phyloP scores from a whole-genome alignment of 2,329 filamentous ascomycete genomes.

The Trichoderma brevicompactum region DNA sequence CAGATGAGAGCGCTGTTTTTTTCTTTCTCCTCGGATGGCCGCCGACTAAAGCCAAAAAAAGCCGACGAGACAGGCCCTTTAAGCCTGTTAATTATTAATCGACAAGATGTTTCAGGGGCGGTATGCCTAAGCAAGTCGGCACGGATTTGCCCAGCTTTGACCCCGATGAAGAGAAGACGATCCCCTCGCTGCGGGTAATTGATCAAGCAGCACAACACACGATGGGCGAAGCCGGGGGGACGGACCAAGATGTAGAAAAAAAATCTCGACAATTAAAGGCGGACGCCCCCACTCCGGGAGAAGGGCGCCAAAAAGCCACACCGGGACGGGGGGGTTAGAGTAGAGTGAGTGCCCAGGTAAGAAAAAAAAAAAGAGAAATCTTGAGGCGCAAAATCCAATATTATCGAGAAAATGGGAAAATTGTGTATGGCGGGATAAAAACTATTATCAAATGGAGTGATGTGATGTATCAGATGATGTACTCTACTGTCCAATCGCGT shows the following conservation, averaged over 20 bases:
- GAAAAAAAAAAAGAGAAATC: background rate
- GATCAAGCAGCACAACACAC: background rate
- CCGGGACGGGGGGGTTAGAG: slow-evolving; percentile 3
- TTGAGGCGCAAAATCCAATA: background rate
- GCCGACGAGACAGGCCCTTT: background rate
- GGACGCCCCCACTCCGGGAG: slow-evolving; percentile 22
- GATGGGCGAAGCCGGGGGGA: slow-evolving; percentile 15
- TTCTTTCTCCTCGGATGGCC: background rate
- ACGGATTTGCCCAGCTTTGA: background rate
- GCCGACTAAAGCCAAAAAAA: background rate
- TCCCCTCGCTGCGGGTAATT: background rate
- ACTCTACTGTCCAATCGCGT: too few species aligned
- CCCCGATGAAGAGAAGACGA: background rate
- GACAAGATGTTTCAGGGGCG: background rate
- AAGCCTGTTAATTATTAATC: slow-evolving; percentile 18
- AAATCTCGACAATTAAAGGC: slow-evolving; percentile 22
- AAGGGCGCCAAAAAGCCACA: slow-evolving; percentile 15
- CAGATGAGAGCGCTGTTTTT: background rate
- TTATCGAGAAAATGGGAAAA: too few species aligned
- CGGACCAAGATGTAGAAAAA: slow-evolving; percentile 16
- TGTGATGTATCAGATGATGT: too few species aligned
- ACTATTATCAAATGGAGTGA: too few species aligned
- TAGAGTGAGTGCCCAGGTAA: background rate
- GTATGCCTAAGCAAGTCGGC: slow-evolving; percentile 3
- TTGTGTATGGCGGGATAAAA: too few species aligned